These are phyloP conservation scores for Candida quercuum DNA, from an alignment of 805 yeast genomes.

Conservation along the genomic window DNA sequence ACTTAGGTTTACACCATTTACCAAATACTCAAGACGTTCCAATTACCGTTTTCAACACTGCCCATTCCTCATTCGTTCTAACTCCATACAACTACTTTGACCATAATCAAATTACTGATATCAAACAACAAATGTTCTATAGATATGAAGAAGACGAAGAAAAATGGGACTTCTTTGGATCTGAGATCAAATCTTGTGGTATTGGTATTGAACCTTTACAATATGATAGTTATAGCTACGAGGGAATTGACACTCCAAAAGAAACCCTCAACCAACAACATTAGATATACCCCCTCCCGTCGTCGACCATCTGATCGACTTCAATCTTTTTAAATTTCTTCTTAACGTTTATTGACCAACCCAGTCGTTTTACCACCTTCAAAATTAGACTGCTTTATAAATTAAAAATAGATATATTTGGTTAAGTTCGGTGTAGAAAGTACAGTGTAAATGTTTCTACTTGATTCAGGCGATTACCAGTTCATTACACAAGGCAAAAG, in stretches of 20 bases:
- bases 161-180: constrained; percentile 22
- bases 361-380: too few relatives aligned
- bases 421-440: too few relatives aligned
- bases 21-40: constrained; percentile 28
- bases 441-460: too few relatives aligned
- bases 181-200: constrained; percentile 14
- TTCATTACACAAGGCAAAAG: too few relatives aligned
- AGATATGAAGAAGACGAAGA: constrained; percentile 13
- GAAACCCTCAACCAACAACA: too few relatives aligned
- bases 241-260: constrained; percentile 17
- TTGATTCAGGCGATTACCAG: too few relatives aligned
- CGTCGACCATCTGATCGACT: too few relatives aligned
- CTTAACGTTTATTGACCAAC: too few relatives aligned
- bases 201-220: constrained; percentile 12
- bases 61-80: constrained; percentile 18
- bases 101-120: constrained; percentile 19
- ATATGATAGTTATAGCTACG: constrained; percentile 16
- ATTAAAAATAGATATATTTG: too few relatives aligned
- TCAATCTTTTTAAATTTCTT: too few relatives aligned
- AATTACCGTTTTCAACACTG: constrained; percentile 24
- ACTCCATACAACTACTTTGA: constrained; percentile 27
- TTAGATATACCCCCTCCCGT: too few relatives aligned
- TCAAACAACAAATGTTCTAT: constrained; percentile 20
- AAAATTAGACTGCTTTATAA: too few relatives aligned
- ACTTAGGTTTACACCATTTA: constrained; percentile 24